A percentile compares a stretch with the other conserved stretches of the same genome.
These are phyloP conservation scores for Capillidium heterosporum DNA, from an alignment of 371 early-diverging fungal species.

Conservation along the genomic window DNA sequence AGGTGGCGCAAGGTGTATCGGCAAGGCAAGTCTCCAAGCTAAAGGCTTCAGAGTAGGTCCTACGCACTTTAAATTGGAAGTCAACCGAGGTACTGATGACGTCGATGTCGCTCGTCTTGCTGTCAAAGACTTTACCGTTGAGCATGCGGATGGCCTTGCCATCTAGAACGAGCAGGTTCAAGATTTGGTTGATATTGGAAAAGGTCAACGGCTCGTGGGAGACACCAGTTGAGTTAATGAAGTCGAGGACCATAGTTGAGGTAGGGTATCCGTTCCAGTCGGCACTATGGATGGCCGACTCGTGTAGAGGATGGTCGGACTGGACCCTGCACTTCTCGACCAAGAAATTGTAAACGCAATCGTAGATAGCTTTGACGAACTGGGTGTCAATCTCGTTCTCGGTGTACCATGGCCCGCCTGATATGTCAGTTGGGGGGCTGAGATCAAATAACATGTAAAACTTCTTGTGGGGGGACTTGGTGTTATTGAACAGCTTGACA, in stretches of 20 bases:
- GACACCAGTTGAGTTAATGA: background rate
- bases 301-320: no score
- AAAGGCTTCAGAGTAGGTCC: no score
- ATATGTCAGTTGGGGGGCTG: conserved; percentile 80
- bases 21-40: no score
- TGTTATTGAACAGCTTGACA: conserved; percentile 85
- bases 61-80: no score
- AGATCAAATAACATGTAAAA: conserved; percentile 85
- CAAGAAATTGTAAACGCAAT: conserved; percentile 59
- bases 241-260: background rate
- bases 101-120: no score
- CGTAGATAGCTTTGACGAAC: conserved; percentile 72
- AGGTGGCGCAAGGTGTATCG: no score
- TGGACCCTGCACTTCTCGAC: no score
- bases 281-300: background rate
- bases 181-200: background rate
- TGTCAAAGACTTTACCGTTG: no score
- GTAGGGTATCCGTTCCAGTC: background rate
- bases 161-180: background rate
- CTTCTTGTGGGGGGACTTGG: conserved; percentile 85
- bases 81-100: no score
- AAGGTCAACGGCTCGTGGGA: background rate
- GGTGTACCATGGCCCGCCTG: conserved; percentile 95
- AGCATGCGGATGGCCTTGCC: background rate
- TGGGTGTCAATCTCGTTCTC: conserved; percentile 91